These are phyloP conservation scores for Prototheca stagnorum DNA, from an alignment of 163 green algal species.

Conservation along the genomic window DNA sequence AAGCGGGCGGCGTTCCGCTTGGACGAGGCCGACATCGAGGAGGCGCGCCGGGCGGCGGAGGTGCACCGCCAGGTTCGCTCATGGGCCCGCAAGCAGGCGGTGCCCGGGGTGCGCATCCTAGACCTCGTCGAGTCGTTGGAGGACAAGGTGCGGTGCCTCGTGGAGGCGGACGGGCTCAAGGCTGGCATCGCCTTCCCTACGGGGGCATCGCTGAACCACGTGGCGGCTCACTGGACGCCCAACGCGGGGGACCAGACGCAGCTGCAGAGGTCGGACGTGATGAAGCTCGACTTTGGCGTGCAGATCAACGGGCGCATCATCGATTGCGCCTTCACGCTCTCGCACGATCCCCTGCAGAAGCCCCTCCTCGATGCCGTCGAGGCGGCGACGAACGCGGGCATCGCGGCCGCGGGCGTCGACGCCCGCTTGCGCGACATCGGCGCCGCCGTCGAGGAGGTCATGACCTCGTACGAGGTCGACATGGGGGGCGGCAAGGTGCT, in stretches of 20 bases:
- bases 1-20: constrained; percentile 74
- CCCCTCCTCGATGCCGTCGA: constrained; percentile 59
- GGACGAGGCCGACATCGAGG: constrained; percentile 66
- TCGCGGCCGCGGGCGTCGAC: constrained; percentile 79
- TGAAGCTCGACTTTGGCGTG: constrained; percentile 90
- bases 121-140: constrained; percentile 92
- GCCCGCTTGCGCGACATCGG: constrained; percentile 92
- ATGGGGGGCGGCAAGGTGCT: constrained; percentile 80
- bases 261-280: constrained; percentile 92
- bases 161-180: constrained; percentile 76
- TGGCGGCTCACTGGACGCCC: constrained; percentile 94
- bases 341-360: constrained; percentile 82
- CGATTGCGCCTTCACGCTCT: constrained; percentile 91
- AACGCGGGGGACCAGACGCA: constrained; percentile 95
- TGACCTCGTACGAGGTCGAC: constrained; percentile 95
- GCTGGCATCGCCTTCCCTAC: constrained; percentile 59
- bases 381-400: constrained; percentile 82
- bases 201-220: constrained; percentile 86
- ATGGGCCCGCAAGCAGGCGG: constrained; percentile 71
- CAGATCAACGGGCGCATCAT: constrained; percentile 93
- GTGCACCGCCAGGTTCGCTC: constrained; percentile 89
- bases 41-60: constrained; percentile 77
- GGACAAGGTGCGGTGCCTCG: constrained; percentile 65
- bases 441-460: constrained; percentile 79
- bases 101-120: constrained; percentile 77